A percentile compares a stretch with the other conserved stretches of the same genome.
Evolutionary conservation across 2,329 filamentous ascomycete species (phyloP).

Genomic region (Incumbomyces delicatus): DNA sequence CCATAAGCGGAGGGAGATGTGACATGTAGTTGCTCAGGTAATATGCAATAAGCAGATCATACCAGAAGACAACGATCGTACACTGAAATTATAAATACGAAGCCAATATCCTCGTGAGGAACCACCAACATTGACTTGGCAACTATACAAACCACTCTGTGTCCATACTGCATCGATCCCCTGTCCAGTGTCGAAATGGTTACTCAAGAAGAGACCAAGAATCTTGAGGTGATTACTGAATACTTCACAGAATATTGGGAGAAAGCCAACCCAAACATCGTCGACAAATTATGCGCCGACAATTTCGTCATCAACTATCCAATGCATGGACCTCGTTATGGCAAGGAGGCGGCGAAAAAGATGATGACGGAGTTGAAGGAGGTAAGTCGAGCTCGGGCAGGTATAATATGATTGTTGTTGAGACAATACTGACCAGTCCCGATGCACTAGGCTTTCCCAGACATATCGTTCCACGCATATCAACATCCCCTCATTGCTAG

Average conservation of each 20-base stretch:
- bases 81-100: no score
- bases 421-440: not conserved
- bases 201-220: no score
- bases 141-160: no score
- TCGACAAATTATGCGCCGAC: not conserved
- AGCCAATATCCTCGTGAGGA: no score
- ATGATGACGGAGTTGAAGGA: not conserved
- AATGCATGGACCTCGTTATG: not conserved
- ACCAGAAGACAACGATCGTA: no score
- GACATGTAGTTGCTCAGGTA: no score
- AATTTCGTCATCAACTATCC: not conserved
- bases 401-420: not conserved
- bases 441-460: not conserved
- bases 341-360: not conserved
- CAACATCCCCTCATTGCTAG: constrained; percentile 1
- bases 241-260: not conserved
- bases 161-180: no score
- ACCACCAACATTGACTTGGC: no score
- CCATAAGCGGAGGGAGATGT: no score
- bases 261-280: not conserved
- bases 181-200: no score
- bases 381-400: not conserved
- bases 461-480: not conserved
- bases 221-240: not conserved
- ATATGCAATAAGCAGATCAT: no score